Conservation (phyloP, 306 rosid species). For the Macrotyloma uniflorum region DNA sequence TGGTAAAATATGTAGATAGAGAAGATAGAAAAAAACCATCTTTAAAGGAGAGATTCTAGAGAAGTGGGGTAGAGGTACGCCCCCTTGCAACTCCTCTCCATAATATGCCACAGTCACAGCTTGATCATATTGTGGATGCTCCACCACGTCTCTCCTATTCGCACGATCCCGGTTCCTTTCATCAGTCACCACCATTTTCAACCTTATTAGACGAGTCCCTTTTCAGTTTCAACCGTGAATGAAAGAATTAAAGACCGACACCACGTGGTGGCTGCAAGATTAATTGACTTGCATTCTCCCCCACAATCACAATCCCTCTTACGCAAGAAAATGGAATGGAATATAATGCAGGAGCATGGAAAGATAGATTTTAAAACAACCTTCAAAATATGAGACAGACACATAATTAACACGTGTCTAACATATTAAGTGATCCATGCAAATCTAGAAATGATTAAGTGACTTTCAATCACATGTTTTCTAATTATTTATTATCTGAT, state of each 20-base stretch:
- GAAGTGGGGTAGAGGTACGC: constrained; percentile 36
- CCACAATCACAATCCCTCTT: constrained; percentile 13
- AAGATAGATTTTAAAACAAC: not conserved
- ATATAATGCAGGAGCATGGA: no score
- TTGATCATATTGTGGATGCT: constrained; percentile 27
- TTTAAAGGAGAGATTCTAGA: constrained; percentile 40
- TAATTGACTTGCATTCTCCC: constrained; percentile 17
- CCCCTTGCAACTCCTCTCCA: constrained; percentile 26
- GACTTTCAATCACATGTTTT: no score
- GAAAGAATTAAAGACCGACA: not conserved
- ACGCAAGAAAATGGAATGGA: constrained; percentile 4
- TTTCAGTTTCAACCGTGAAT: constrained; percentile 1
- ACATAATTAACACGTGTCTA: not conserved
- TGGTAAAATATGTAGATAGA: not conserved
- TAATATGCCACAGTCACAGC: constrained; percentile 29
- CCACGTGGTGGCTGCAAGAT: not conserved
- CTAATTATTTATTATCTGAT: no score
- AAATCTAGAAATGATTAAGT: no score
- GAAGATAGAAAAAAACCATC: constrained; percentile 40
- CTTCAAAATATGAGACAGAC: not conserved
- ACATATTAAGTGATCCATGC: no score
- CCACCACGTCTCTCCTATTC: constrained; percentile 11
- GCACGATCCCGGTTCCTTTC: constrained; percentile 17
- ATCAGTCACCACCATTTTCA: constrained; percentile 18
- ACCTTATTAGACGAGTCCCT: not conserved